phyloP scores from a whole-genome alignment of 2,329 filamentous ascomycete genomes.

The Chaetomium strumarium region DNA sequence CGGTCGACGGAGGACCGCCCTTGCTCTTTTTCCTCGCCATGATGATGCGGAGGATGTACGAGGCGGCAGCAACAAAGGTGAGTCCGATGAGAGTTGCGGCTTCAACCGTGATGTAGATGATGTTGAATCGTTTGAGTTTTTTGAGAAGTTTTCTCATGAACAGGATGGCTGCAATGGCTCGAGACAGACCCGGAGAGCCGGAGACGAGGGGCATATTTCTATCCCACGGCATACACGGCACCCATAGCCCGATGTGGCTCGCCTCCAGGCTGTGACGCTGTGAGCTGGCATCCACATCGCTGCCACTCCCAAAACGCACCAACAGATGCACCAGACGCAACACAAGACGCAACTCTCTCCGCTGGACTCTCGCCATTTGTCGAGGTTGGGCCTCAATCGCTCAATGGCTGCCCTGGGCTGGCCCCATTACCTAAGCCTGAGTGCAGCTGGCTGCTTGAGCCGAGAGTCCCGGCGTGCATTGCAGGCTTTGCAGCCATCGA shows the following conservation, averaged over 20 bases:
- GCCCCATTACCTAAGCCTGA: conserved; percentile 7
- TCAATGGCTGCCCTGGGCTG: conserved; percentile 13
- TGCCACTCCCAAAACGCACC: not conserved
- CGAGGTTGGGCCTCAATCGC: conserved; percentile 19
- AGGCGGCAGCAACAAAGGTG: conserved; percentile 16
- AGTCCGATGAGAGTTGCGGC: conserved; percentile 24
- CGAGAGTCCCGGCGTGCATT: too few relatives aligned
- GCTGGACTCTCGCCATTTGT: conserved; percentile 13
- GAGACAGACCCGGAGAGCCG: not conserved
- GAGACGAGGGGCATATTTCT: conserved; percentile 14
- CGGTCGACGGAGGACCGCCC: conserved; percentile 13
- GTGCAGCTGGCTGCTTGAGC: not conserved
- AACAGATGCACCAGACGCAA: too few relatives aligned
- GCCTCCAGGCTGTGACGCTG: not conserved
- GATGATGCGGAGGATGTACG: conserved; percentile 15
- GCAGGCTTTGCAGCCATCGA: not conserved
- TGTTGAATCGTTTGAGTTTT: too few relatives aligned
- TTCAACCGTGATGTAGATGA: conserved; percentile 22
- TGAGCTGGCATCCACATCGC: conserved; percentile 14
- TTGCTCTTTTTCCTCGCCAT: conserved; percentile 25
- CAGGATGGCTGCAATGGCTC: conserved; percentile 10
- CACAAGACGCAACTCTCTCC: not conserved
- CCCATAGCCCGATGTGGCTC: not conserved
- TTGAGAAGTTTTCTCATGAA: conserved; percentile 16
- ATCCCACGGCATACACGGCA: too few relatives aligned